Base-by-base conservation (phyloP, 1,284 basidiomycete species). In the Kalmanozyma brasiliensis region DNA sequence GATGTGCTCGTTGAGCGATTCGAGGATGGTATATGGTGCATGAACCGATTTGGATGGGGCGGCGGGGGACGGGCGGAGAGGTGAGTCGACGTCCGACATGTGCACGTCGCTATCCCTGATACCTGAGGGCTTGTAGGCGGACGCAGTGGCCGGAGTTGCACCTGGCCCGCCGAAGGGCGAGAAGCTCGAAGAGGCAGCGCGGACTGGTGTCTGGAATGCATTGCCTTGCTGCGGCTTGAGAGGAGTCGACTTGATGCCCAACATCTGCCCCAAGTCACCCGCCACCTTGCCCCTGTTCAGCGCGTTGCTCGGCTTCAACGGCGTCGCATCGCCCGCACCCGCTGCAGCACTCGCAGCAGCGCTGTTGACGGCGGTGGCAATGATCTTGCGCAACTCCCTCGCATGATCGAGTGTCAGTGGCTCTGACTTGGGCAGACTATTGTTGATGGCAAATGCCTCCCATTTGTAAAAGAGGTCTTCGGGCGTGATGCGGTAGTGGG, bases 381-480 rank as follows among this genome's bases (percentile, higher is more conserved):
- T 61, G 52, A 58, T 40, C 49, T 62, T 66, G 19, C 63, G 43
- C 17, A 78, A 51, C 53, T 72, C 64, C 10, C 68, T 49, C 5
- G 76, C 55, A 45, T 66, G 57, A 1, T 74, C 61, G 23, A 74
- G 41, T 8, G 60, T 68, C 0, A 63, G 33, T 1, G 68, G 52
- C 35, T 73, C 53, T 11, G 52, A 58, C n/a, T 55, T 52, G 22
- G 72, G 64, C 16, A 63, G 46, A 8, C 44, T 45, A 34, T 71
- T 49, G 48, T 71, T 66, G 52, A 77, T 40, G 11, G 70, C 61
- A 26, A 75, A 71, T 2, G 76, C 72, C 42, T 76, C 74, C 57
- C 61, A 75, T 52, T 77, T 76, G 58, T 75, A 78, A 41, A 61
- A 78, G 36, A 78, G 58, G 30, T 73, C 69, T 45, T 74, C 51